Evolutionary conservation across 2,329 filamentous ascomycete species (phyloP), one percentile per base, ranked within the genome.

Genomic region (Diaporthe citri): DNA sequence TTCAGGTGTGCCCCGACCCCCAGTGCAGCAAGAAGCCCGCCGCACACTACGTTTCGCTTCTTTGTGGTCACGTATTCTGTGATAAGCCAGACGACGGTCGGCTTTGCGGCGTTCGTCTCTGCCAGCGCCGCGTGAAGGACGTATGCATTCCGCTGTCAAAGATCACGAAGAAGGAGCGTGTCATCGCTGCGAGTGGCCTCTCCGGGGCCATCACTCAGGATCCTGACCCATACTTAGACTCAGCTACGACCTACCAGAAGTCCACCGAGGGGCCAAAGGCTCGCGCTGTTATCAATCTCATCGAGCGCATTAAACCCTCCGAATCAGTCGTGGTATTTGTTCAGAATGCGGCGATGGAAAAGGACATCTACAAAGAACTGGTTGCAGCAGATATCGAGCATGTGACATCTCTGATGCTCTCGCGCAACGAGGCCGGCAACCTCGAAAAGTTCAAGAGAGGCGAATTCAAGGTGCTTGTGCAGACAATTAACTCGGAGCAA

Each of bases 281-380:
- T 7, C 75, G 74, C 34, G 55, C 48, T 9, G 74, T 83, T 1
- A 56, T 77, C 12, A 73, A 77, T 15, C 78, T 81, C 12, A 75
- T 84, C 66, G 67, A 75, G 48, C 71, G 74, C 22, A 78, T 83
- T 28, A 70, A 77, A 0, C 22, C 48, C 0, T 72, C 79, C 2
- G 81, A 83, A 8, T 75, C 77, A 15, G 80, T 83, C 7, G 76
- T 87, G 3, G 70, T 87, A 7, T 87, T 87, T 74, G 82, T 80
- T 1, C 84, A 86, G 66, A 82, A 82, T 67, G 48, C 79, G 0
- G 64, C 72, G 15, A 78, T 86, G 36, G 78, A 82, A 59, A 34
- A 75, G 0, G 78, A 82, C 22, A 74, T 86, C 1, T 71, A 76
- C 22, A 6, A 52, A 0, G 77, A 79, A 8, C 69, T 84, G 17